A percentile compares a stretch with the other conserved stretches of the same genome.
These are phyloP conservation scores for Diddensiella santjacobensis DNA, from an alignment of 805 yeast species.

Conservation along the genomic window DNA sequence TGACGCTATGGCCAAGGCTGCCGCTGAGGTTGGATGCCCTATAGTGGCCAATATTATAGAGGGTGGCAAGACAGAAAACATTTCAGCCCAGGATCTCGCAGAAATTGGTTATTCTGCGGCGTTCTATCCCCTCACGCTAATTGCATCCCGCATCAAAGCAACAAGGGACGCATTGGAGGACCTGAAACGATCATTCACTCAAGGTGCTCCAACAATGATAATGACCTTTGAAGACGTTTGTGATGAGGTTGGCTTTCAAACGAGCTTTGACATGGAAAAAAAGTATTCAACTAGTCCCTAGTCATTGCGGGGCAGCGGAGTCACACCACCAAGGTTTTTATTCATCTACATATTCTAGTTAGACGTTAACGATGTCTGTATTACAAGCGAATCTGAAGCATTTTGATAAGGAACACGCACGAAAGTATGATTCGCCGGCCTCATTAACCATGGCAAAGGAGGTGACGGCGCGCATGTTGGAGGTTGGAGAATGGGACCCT, in stretches of 20 bases:
- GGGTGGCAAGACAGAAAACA: conserved; percentile 17
- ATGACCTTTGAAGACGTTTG: conserved; percentile 12
- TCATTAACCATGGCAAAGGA: conserved; percentile 2
- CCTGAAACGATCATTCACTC: conserved; percentile 8
- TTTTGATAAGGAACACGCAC: conserved; percentile 8
- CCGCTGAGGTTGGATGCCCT: conserved; percentile 7
- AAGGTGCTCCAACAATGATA: conserved; percentile 10
- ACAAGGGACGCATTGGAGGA: conserved; percentile 10
- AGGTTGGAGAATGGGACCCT: conserved; percentile 14
- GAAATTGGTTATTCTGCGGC: conserved; percentile 14
- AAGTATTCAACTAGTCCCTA: not conserved
- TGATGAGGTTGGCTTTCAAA: conserved; percentile 11
- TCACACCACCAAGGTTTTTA: too few species aligned
- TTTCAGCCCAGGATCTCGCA: conserved; percentile 9
- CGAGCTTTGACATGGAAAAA: conserved; percentile 8
- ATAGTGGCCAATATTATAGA: conserved; percentile 14
- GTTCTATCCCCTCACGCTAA: conserved; percentile 13
- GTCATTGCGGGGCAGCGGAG: too few species aligned
- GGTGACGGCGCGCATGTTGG: conserved; percentile 10
- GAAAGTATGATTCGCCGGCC: conserved; percentile 12
- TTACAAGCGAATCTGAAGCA: not conserved
- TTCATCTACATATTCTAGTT: too few species aligned
- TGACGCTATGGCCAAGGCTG: conserved; percentile 8
- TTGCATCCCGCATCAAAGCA: conserved; percentile 13
- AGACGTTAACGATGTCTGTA: too few species aligned